Conservation (phyloP, 2,329 filamentous ascomycete genomes). For the Akanthomyces uredinophilus region DNA sequence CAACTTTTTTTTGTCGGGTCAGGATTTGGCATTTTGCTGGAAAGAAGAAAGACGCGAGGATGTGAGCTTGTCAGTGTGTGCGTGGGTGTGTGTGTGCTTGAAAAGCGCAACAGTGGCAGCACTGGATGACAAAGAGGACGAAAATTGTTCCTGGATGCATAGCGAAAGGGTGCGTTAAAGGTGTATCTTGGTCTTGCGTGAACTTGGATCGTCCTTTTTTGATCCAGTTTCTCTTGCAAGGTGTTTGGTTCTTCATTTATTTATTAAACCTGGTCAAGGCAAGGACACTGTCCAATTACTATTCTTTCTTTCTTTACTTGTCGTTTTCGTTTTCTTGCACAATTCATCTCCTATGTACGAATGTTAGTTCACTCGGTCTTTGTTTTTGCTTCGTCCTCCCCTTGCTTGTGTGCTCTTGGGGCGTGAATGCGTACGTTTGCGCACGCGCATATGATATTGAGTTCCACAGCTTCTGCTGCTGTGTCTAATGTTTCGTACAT, state of each 20-base stretch:
- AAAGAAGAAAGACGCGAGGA: constrained; percentile 1
- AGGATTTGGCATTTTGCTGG: constrained; percentile 10
- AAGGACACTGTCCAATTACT: constrained; percentile 18
- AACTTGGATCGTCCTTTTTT: constrained; percentile 16
- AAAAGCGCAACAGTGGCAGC: neutral
- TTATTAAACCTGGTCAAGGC: constrained; percentile 15
- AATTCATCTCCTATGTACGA: constrained; percentile 9
- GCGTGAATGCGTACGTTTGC: too few species aligned
- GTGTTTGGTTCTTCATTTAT: constrained; percentile 17
- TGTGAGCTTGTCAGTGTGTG: neutral
- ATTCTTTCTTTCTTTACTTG: constrained; percentile 16
- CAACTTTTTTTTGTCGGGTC: constrained; percentile 10
- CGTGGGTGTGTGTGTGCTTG: neutral
- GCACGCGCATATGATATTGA: neutral
- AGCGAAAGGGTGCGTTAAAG: constrained; percentile 39
- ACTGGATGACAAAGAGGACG: neutral
- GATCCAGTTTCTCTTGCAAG: constrained; percentile 24
- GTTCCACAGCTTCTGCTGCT: too few species aligned
- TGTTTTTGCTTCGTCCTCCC: neutral
- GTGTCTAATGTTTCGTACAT: too few species aligned
- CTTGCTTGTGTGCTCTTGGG: too few species aligned
- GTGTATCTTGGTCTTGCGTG: constrained; percentile 35
- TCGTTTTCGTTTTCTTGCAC: constrained; percentile 3
- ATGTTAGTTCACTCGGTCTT: constrained; percentile 14
- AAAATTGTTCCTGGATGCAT: constrained; percentile 35